Conservation (phyloP, 306 rosid species). For the Trifolium pratense region DNA sequence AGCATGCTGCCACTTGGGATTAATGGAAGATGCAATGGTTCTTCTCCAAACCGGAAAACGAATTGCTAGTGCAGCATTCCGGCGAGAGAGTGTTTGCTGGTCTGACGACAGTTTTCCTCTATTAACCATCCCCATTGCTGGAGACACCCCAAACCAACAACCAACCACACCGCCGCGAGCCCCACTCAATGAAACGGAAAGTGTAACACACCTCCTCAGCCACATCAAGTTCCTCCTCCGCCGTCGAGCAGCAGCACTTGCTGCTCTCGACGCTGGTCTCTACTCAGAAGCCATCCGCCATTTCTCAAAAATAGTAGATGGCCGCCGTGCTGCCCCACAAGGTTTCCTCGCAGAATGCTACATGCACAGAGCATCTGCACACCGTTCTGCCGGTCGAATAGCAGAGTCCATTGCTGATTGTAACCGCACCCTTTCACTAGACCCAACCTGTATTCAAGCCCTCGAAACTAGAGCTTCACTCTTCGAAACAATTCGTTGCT, state of each 20-base stretch:
- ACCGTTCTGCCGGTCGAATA: constrained; percentile 68
- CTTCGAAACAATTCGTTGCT: constrained; percentile 74
- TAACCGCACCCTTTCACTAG: constrained; percentile 78
- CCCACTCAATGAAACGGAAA: constrained; percentile 59
- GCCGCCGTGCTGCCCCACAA: constrained; percentile 91
- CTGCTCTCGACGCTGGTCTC: constrained; percentile 84
- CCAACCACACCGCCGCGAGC: constrained; percentile 59
- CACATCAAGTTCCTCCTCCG: constrained; percentile 86
- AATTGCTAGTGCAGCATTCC: constrained; percentile 85
- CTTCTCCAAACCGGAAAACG: constrained; percentile 96
- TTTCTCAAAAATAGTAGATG: constrained; percentile 85
- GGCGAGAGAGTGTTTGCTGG: constrained; percentile 88
- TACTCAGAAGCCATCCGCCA: constrained; percentile 93
- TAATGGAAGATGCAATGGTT: constrained; percentile 96
- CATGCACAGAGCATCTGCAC: constrained; percentile 77
- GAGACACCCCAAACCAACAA: constrained; percentile 46
- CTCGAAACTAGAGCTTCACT: constrained; percentile 85
- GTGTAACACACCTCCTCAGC: constrained; percentile 63
- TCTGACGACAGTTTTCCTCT: constrained; percentile 84
- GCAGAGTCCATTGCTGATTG: constrained; percentile 93
- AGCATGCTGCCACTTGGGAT: constrained; percentile 91
- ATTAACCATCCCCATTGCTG: constrained; percentile 45
- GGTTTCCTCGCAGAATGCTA: constrained; percentile 91
- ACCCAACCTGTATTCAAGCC: constrained; percentile 83
- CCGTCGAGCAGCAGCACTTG: constrained; percentile 82